Percentiles rank a stretch among this genome's conserved stretches.
These are phyloP conservation scores for Daldinia grandis DNA, from an alignment of 495 filamentous ascomycete species.

Conservation along the genomic window DNA sequence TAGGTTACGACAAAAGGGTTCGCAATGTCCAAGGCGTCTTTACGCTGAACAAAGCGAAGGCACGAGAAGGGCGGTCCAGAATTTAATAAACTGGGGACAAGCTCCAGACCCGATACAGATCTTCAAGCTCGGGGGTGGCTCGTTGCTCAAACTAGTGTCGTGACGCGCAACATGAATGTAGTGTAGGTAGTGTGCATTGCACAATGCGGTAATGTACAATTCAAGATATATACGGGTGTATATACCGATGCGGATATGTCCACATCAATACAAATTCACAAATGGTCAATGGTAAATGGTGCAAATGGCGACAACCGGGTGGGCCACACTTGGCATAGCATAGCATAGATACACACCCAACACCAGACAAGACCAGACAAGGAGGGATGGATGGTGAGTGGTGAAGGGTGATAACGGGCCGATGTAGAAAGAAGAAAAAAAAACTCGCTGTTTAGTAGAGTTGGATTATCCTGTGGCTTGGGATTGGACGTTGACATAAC, in stretches of 20 bases:
- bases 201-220: slow-evolving; percentile 18
- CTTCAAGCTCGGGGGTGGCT: slow-evolving; percentile 28
- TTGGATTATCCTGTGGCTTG: slow-evolving; percentile 18
- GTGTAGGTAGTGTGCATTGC: neutral
- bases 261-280: slow-evolving; percentile 15
- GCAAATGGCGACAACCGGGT: slow-evolving; percentile 37
- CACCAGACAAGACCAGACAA: neutral
- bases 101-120: slow-evolving; percentile 31
- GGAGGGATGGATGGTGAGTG: neutral
- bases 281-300: slow-evolving; percentile 8
- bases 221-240: slow-evolving; percentile 1
- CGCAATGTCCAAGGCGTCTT: slow-evolving; percentile 1
- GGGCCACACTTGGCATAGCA: slow-evolving; percentile 16
- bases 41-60: slow-evolving; percentile 30
- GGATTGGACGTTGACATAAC: slow-evolving; percentile 37
- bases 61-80: slow-evolving; percentile 42
- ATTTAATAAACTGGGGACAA: slow-evolving; percentile 42
- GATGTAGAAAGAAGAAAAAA: slow-evolving; percentile 25
- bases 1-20: slow-evolving; percentile 22
- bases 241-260: slow-evolving; percentile 14
- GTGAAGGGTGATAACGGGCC: slow-evolving; percentile 35
- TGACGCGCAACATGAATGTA: slow-evolving; percentile 25
- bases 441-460: slow-evolving; percentile 21
- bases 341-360: slow-evolving; percentile 10
- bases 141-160: slow-evolving; percentile 30